Evolutionary conservation across 805 yeast genomes (phyloP), one percentile per base, ranked within the genome.

Genomic region (Sungouiozyma intestinalis): DNA sequence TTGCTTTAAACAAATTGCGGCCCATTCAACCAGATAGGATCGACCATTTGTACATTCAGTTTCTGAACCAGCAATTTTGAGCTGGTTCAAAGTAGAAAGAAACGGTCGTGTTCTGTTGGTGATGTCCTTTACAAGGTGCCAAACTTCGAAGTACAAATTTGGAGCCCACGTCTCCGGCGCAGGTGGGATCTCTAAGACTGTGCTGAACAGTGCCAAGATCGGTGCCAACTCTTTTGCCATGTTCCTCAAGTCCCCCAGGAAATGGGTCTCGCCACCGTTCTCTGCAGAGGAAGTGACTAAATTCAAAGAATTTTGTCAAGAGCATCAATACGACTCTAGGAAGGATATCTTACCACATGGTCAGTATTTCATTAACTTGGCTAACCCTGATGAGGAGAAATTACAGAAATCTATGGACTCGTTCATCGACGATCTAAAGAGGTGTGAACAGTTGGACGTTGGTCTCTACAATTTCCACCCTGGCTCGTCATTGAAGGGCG

Each of bases 261-360:
- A 82, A 57, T 92, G 97, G 97, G 82, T 73, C 1, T 80, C 95
- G 1, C 90, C 95, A 16, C 81, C 76, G 45, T 74, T 79, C 47
- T 71, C 79, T 13, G 69, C 69, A 15, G 80, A 76, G 18, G 95
- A 85, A 57, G 79, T 81, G 9, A 60, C 57, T 3, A 74, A 76
- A 47, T 92, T 92, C 64, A 72, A 72, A 47, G 65, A 66, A 5
- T 66, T 77, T 16, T 86, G 96, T 57, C 64, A 70, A 41, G 63
- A 74, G 42, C 70, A 71, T 55, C 76, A 79, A 1, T 88, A 78
- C 60, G 74, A 86, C 57, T 81, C 95, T 3, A 57, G 73, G 42
- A 81, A 80, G 5, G 95, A 88, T 54, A 72, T 86, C 39, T 69
- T 92, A 39, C 97, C 98, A 0, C 98, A 92, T 62, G 97, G 96